Evolutionary conservation across 208 protist genomes (phyloP).

Genomic region (Wallacemonas sp.): DNA sequence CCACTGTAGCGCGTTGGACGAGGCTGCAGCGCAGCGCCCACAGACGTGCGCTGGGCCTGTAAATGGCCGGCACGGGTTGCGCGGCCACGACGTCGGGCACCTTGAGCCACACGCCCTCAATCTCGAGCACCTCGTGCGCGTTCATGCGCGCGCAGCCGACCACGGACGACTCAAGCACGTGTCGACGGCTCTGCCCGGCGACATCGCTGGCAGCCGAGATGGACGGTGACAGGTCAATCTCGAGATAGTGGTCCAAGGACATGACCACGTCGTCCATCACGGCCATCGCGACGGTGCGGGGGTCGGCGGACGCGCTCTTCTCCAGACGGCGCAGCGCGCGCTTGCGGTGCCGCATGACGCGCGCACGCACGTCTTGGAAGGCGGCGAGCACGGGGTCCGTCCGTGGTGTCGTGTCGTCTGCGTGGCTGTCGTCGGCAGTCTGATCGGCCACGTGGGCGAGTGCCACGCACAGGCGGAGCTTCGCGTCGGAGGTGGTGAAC

Average conservation of each 20-base stretch:
- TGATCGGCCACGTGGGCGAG: slow-evolving; percentile 4
- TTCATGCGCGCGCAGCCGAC: slow-evolving; percentile 50
- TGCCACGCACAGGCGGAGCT: slow-evolving; percentile 36
- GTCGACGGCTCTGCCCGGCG: slow-evolving; percentile 29
- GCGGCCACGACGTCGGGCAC: slow-evolving; percentile 25
- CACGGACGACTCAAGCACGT: slow-evolving; percentile 43
- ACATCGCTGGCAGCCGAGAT: slow-evolving; percentile 36
- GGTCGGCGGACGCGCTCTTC: slow-evolving; percentile 8
- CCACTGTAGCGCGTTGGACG: slow-evolving; percentile 27
- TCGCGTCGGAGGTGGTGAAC: slow-evolving; percentile 25
- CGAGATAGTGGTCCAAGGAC: slow-evolving; percentile 61
- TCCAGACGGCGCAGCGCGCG: slow-evolving; percentile 25
- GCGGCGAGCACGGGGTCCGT: background rate
- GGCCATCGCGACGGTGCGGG: background rate
- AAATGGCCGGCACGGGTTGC: slow-evolving; percentile 18
- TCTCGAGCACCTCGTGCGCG: slow-evolving; percentile 32
- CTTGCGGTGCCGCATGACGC: slow-evolving; percentile 18
- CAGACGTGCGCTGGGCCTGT: slow-evolving; percentile 56
- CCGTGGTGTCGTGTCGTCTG: background rate
- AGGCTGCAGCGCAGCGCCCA: slow-evolving; percentile 65
- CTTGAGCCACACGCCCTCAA: slow-evolving; percentile 70
- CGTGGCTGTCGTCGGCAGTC: background rate
- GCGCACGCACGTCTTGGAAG: slow-evolving; percentile 10
- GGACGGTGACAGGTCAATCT: slow-evolving; percentile 64
- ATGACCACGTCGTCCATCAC: slow-evolving; percentile 38